A percentile compares a stretch with the other conserved stretches of the same genome.
Evolutionary conservation across 176 grass and related monocot species (phyloP).

Genomic region (Ensete ventricosum): DNA sequence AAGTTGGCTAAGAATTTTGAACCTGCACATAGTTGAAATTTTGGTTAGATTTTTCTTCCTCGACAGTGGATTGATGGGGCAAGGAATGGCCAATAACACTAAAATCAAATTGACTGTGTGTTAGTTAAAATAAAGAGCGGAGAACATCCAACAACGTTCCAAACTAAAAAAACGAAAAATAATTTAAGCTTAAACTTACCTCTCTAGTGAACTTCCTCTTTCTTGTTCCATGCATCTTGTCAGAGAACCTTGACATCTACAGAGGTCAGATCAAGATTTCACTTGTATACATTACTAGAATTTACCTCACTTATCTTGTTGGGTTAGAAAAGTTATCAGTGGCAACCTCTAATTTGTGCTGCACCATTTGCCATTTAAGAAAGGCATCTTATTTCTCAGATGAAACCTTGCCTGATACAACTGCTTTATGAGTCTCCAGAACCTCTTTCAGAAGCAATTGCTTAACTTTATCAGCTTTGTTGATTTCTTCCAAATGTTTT

Average conservation of each 20-base stretch:
- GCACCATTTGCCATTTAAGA: constrained; percentile 45
- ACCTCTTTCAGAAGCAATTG: constrained; percentile 30
- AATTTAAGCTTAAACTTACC: constrained; percentile 33
- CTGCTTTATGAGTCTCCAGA: constrained; percentile 30
- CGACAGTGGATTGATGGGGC: background rate
- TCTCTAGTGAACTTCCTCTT: constrained; percentile 69
- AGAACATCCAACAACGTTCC: too few species aligned
- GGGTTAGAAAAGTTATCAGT: constrained; percentile 68
- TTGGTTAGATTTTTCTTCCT: background rate
- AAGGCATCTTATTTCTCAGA: constrained; percentile 44
- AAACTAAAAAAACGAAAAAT: background rate
- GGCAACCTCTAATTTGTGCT: constrained; percentile 62
- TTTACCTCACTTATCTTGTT: constrained; percentile 81
- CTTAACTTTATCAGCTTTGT: constrained; percentile 36
- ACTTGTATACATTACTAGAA: constrained; percentile 78
- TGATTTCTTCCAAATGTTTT: constrained; percentile 33
- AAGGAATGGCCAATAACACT: background rate
- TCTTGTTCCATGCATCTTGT: constrained; percentile 64
- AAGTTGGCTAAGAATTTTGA: constrained; percentile 72
- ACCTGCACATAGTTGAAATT: constrained; percentile 22
- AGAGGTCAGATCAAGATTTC: constrained; percentile 72
- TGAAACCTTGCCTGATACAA: constrained; percentile 30
- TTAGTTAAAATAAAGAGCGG: too few species aligned
- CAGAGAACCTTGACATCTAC: constrained; percentile 77
- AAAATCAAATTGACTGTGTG: too few species aligned